phyloP scores from a whole-genome alignment of 306 rosid species.

The Rosa chinensis region DNA sequence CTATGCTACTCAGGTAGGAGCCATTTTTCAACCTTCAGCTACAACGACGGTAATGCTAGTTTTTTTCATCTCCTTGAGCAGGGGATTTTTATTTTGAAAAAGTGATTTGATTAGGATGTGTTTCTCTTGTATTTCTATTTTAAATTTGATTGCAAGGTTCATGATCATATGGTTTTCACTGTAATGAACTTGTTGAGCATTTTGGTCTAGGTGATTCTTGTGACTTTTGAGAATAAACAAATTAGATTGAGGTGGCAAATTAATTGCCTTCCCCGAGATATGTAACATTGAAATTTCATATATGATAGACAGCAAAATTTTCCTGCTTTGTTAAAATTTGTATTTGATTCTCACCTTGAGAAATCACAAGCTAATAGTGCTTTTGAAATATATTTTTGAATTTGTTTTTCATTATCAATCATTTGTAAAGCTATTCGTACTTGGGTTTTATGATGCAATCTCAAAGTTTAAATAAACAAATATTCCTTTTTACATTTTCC shows the following conservation, averaged over 20 bases:
- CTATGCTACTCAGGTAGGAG: slow-evolving; percentile 28
- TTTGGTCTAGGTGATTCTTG: slow-evolving; percentile 19
- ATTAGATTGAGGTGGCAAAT: slow-evolving; percentile 15
- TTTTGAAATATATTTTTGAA: not conserved
- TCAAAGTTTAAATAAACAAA: not conserved
- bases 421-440: not conserved
- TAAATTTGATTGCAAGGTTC: slow-evolving; percentile 8
- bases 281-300: slow-evolving; percentile 5
- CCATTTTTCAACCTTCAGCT: slow-evolving; percentile 2
- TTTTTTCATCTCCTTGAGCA: slow-evolving; percentile 4
- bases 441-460: not conserved
- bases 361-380: not conserved
- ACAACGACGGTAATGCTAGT: not conserved
- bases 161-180: slow-evolving; percentile 9
- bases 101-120: slow-evolving; percentile 20
- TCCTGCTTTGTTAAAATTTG: not conserved
- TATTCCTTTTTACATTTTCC: not conserved
- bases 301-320: not conserved
- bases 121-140: slow-evolving; percentile 19
- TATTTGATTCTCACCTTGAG: not conserved
- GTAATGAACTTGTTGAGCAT: slow-evolving; percentile 12
- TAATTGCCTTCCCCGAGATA: not conserved
- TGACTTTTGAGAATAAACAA: slow-evolving; percentile 22
- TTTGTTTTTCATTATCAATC: not conserved
- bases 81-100: slow-evolving; percentile 2